Percentiles rank a stretch among this genome's conserved stretches.
phyloP scores from a whole-genome alignment of 768 basidiomycete genomes.

The Rhodocollybia butyracea region DNA sequence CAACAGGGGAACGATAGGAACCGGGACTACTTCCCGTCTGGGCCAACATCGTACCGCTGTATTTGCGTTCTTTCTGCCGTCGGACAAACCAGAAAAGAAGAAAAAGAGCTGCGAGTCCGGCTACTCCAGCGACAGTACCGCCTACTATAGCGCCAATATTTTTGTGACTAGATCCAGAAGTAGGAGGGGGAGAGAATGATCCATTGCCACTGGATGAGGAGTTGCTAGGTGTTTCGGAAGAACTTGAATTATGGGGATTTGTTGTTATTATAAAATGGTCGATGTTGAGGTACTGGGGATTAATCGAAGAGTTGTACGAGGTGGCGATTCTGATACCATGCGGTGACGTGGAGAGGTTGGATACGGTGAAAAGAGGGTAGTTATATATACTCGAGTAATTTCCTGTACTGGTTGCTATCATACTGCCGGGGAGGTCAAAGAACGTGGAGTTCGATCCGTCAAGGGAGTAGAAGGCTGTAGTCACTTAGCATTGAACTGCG shows the following conservation, averaged over 20 bases:
- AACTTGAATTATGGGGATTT: not conserved
- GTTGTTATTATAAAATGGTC: constrained; percentile 3
- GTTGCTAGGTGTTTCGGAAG: not conserved
- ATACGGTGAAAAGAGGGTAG: not conserved
- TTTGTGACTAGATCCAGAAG: not conserved
- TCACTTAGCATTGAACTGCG: not conserved
- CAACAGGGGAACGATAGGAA: not conserved
- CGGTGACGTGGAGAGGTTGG: not conserved
- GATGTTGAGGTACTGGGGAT: constrained; percentile 3
- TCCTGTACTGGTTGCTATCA: not conserved
- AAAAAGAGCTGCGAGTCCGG: not conserved
- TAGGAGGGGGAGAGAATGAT: not conserved
- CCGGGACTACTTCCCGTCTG: not conserved
- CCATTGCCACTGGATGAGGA: not conserved
- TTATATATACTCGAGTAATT: not conserved
- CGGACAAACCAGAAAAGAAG: not conserved
- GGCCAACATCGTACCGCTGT: not conserved
- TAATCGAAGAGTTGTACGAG: not conserved
- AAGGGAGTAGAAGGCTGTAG: constrained; percentile 1
- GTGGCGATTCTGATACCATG: not conserved
- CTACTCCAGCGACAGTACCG: not conserved
- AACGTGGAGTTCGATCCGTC: not conserved
- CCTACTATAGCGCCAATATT: constrained; percentile 2
- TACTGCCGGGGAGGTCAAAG: not conserved
- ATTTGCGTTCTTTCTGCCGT: not conserved